Evolutionary conservation across 768 basidiomycete species (phyloP).

Genomic region (Leucosporidium scottii): DNA sequence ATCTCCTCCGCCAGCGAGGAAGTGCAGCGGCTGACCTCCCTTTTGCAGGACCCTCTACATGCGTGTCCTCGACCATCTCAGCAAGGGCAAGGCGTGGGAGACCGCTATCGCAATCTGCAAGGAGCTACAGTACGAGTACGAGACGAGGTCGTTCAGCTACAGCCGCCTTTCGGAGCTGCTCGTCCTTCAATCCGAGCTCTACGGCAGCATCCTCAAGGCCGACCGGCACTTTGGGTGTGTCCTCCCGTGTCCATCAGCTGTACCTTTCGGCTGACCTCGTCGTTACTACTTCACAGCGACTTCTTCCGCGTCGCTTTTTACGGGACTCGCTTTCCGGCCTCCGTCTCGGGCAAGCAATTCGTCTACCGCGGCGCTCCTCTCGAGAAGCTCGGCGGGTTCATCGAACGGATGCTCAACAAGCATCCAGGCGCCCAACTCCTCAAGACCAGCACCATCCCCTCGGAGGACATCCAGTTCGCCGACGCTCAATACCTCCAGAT

Average conservation of each 20-base stretch:
- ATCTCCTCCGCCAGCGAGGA: no score
- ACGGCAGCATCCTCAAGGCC: conserved; percentile 32
- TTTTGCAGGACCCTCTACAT: conserved; percentile 59
- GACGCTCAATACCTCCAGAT: conserved; percentile 82
- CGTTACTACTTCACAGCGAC: conserved; percentile 12
- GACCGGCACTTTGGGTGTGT: conserved; percentile 29
- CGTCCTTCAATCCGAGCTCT: conserved; percentile 36
- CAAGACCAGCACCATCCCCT: conserved; percentile 64
- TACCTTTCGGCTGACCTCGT: background rate
- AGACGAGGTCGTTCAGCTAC: conserved; percentile 47
- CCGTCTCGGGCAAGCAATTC: conserved; percentile 81
- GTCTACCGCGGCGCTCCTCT: conserved; percentile 87
- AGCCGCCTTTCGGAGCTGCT: conserved; percentile 50
- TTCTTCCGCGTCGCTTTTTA: conserved; percentile 92
- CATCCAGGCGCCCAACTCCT: conserved; percentile 57
- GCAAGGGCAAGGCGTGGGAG: conserved; percentile 97
- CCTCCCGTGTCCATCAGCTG: background rate
- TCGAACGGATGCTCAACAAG: conserved; percentile 55
- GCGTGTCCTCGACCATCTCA: conserved; percentile 86
- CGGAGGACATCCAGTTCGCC: conserved; percentile 70
- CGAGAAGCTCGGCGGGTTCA: conserved; percentile 82
- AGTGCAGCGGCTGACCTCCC: background rate
- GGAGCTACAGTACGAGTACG: conserved; percentile 81
- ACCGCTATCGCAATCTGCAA: conserved; percentile 86
- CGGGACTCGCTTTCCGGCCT: conserved; percentile 71